Conservation (phyloP, 805 yeast species). For the Jamesozyma rosinii region DNA sequence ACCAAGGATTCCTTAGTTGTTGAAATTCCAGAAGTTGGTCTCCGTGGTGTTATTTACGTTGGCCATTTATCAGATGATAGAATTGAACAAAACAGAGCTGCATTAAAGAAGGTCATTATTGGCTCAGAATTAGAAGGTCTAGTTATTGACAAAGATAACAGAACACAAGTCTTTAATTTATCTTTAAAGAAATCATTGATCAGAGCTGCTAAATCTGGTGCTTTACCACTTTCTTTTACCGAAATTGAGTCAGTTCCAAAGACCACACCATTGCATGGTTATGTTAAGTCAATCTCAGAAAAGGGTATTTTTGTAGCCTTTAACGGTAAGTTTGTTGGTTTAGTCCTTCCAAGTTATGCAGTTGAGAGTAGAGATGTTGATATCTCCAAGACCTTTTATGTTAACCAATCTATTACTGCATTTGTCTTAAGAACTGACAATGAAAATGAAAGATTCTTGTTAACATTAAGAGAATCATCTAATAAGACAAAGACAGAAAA, state of each 20-base stretch:
- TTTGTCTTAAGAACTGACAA: conserved; percentile 60
- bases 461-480: conserved; percentile 44
- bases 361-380: conserved; percentile 45
- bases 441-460: conserved; percentile 58
- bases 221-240: conserved; percentile 49
- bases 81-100: conserved; percentile 60
- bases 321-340: conserved; percentile 71
- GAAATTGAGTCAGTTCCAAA: conserved; percentile 43
- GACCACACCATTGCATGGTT: conserved; percentile 52
- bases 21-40: conserved; percentile 41
- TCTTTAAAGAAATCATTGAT: conserved; percentile 60
- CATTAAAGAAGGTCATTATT: conserved; percentile 49
- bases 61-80: conserved; percentile 75
- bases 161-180: conserved; percentile 51
- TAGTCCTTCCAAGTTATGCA: conserved; percentile 68
- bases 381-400: conserved; percentile 44
- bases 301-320: conserved; percentile 79
- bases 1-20: conserved; percentile 64
- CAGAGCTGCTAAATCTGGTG: conserved; percentile 45
- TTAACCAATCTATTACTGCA: conserved; percentile 64
- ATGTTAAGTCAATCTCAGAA: conserved; percentile 64
- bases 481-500: conserved; percentile 8
- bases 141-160: conserved; percentile 56
- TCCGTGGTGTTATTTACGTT: conserved; percentile 61
- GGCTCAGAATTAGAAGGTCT: conserved; percentile 55